Conservation (phyloP, 2,329 filamentous ascomycete species). For the Diplodia sapinea region DNA sequence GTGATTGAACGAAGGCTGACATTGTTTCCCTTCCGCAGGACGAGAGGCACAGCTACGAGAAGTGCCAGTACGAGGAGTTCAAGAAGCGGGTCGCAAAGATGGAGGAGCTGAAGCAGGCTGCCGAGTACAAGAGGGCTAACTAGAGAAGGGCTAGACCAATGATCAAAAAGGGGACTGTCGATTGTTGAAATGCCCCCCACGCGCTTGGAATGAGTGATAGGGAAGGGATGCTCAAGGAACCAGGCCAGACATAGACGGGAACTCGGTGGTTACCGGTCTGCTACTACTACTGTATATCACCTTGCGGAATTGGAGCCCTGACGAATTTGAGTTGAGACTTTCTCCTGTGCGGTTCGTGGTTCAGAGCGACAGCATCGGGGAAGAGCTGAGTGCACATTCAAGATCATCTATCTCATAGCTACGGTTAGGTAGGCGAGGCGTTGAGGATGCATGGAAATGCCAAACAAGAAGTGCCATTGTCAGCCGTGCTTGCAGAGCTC, state of each 20-base stretch:
- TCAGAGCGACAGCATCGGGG: background rate
- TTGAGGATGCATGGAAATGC: too few species aligned
- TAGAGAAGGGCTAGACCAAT: constrained; percentile 46
- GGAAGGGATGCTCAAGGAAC: background rate
- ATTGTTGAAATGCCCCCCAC: background rate
- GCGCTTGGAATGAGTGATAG: background rate
- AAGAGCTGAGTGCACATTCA: too few species aligned
- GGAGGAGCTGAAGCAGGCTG: constrained; percentile 89
- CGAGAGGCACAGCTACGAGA: constrained; percentile 97
- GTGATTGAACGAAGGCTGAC: constrained; percentile 1
- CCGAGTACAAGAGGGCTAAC: constrained; percentile 85
- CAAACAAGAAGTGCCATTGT: too few species aligned
- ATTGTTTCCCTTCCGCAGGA: background rate
- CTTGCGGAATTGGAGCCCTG: constrained; percentile 7
- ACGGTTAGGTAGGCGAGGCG: too few species aligned
- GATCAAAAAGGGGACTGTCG: background rate
- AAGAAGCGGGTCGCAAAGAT: constrained; percentile 98
- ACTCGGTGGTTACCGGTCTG: constrained; percentile 1
- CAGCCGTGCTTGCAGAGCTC: too few species aligned
- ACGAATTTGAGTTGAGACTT: background rate
- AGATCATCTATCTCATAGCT: too few species aligned
- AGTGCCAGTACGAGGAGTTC: constrained; percentile 99
- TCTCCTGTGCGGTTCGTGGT: background rate
- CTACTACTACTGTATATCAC: constrained; percentile 16
- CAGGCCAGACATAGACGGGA: constrained; percentile 2